Percentiles rank a stretch among this genome's conserved stretches.
These are phyloP conservation scores for Pythium biforme DNA, from an alignment of 352 stramenopile species.

Conservation along the genomic window DNA sequence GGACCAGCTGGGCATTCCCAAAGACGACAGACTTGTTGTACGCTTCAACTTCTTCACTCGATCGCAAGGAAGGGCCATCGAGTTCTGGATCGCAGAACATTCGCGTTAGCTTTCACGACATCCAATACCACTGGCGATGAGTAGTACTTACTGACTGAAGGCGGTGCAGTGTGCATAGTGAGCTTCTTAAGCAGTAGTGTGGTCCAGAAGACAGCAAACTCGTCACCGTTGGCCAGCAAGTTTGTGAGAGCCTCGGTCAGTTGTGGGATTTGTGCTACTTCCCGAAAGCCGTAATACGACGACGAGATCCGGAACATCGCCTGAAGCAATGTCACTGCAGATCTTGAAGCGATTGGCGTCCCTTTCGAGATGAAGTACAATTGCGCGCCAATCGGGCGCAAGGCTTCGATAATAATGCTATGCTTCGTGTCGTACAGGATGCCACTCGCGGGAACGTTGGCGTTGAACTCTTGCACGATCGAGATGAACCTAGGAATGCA, in stretches of 20 bases:
- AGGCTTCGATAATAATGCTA: constrained; percentile 64
- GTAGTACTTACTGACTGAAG: constrained; percentile 43
- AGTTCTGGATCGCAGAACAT: constrained; percentile 30
- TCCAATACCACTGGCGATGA: background rate
- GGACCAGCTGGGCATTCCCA: constrained; percentile 62
- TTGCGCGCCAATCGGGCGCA: constrained; percentile 79
- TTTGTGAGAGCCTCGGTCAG: constrained; percentile 81
- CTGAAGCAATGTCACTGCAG: constrained; percentile 75
- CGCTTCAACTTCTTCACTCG: constrained; percentile 65
- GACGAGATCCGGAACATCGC: constrained; percentile 84
- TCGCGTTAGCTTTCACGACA: background rate
- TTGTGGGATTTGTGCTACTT: constrained; percentile 73
- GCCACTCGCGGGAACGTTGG: constrained; percentile 84
- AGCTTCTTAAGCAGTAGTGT: constrained; percentile 66
- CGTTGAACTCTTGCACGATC: constrained; percentile 89
- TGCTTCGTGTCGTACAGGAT: constrained; percentile 86
- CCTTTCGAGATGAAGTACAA: constrained; percentile 74
- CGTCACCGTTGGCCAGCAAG: constrained; percentile 72
- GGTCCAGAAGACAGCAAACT: constrained; percentile 88
- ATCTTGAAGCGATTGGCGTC: constrained; percentile 59
- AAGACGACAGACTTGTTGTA: constrained; percentile 81
- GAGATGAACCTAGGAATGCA: constrained; percentile 58
- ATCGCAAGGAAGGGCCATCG: constrained; percentile 50
- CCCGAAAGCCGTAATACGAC: constrained; percentile 83
- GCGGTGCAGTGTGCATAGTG: constrained; percentile 43